Evolutionary conservation across 1,284 basidiomycete genomes (phyloP), one percentile per base, ranked within the genome.

Genomic region (Laetiporus sulphureus): DNA sequence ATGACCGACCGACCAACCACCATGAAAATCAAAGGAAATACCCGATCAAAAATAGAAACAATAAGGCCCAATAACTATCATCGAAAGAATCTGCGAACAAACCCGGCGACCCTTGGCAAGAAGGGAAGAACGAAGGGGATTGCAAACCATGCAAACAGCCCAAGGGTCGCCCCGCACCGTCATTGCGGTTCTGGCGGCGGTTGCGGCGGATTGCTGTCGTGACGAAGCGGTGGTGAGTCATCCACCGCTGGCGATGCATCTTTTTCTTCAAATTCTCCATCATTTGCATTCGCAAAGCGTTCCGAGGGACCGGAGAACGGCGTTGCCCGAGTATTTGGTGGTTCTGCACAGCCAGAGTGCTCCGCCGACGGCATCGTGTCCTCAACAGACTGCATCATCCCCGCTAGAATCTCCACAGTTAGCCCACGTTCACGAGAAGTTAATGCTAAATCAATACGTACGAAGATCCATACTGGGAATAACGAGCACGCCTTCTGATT

Each of bases 61-160:
- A 37, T 42, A 22, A 31, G 8, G 19, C 18, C 13, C 25, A 39
- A 35, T 33, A 24, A 30, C 13, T 30, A 29, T 22, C n/a, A 24
- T 59, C 60, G 71, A 40, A 71, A 64, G 46, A 59, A 64, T 54
- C 64, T 65, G 55, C 64, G 63, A 54, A 72, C 53, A 55, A 65
- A 67, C 69, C 64, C 71, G 72, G 77, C 77, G 72, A 77, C 73
- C 73, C 69, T 75, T 64, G 72, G 70, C 62, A 70, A 62, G 50
- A 73, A 59, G 52, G 69, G 67, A 53, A 68, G 62, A 49, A 72
- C 53, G 43, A 72, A 51, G 38, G 63, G 61, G 54, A 71, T 56
- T 48, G 65, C 63, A 51, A 70, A 59, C 66, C 68, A 68, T 53
- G 68, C 66, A 46, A 73, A 56, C 48, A 59, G 55, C 65, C 73